A percentile compares a stretch with the other conserved stretches of the same genome.
These are phyloP conservation scores for Penicillium robsamsonii DNA, from an alignment of 495 filamentous ascomycete species.

Conservation along the genomic window DNA sequence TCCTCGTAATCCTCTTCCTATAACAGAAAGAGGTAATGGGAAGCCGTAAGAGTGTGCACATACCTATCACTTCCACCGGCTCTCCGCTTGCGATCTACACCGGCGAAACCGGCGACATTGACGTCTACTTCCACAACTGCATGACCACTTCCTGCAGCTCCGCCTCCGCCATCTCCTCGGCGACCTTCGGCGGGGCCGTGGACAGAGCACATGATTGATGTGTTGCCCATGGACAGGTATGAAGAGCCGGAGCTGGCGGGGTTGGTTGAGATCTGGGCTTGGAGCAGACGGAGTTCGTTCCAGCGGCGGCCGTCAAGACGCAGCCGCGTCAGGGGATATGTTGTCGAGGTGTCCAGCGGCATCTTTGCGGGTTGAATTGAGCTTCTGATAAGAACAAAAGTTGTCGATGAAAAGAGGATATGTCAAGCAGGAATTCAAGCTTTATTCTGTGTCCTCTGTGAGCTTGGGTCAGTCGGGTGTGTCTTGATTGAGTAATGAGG, in stretches of 20 bases:
- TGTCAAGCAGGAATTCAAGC: background rate
- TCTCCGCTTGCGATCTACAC: slow-evolving; percentile 76
- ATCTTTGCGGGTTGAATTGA: slow-evolving; percentile 44
- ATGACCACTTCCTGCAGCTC: slow-evolving; percentile 45
- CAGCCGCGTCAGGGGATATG: slow-evolving; percentile 78
- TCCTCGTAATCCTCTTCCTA: background rate
- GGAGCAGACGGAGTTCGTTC: slow-evolving; percentile 92
- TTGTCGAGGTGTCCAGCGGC: slow-evolving; percentile 85
- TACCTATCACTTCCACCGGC: slow-evolving; percentile 72
- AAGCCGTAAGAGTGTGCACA: slow-evolving; percentile 2
- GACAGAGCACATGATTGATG: slow-evolving; percentile 91
- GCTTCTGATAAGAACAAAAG: background rate
- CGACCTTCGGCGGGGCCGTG: slow-evolving; percentile 73
- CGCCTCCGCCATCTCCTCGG: slow-evolving; percentile 42
- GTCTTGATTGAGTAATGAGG: background rate
- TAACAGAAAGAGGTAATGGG: background rate
- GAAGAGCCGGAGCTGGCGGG: slow-evolving; percentile 84
- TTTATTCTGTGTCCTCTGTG: background rate
- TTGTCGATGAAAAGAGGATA: background rate
- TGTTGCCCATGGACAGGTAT: slow-evolving; percentile 95
- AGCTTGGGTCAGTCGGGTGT: background rate
- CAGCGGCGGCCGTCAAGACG: slow-evolving; percentile 93
- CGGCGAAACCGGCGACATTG: slow-evolving; percentile 81
- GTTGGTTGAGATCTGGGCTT: slow-evolving; percentile 88
- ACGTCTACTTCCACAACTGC: slow-evolving; percentile 79